phyloP scores from a whole-genome alignment of 2,329 filamentous ascomycete species.

The Fusarium drepaniforme region DNA sequence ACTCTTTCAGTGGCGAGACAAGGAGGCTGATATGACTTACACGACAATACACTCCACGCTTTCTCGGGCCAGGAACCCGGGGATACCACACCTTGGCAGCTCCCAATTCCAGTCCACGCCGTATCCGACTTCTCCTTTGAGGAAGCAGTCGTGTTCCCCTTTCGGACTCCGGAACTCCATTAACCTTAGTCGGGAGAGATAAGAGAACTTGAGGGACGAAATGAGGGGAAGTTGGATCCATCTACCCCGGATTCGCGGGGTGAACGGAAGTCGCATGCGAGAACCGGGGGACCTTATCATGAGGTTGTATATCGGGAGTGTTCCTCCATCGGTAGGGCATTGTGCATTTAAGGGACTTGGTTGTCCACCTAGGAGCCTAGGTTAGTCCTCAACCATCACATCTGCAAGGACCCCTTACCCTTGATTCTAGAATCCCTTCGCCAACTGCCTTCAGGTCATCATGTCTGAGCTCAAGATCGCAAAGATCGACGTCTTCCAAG shows the following conservation, averaged over 20 bases:
- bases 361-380: background rate
- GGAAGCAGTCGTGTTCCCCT: background rate
- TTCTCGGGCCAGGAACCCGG: constrained; percentile 18
- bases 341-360: background rate
- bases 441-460: constrained; percentile 27
- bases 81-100: background rate
- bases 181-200: background rate
- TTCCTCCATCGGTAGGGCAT: background rate
- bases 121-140: background rate
- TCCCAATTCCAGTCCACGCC: background rate
- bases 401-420: background rate
- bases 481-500: constrained; percentile 35
- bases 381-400: background rate
- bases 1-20: background rate
- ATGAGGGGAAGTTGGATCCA: constrained; percentile 1
- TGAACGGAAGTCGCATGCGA: background rate
- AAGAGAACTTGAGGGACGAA: background rate
- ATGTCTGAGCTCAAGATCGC: constrained; percentile 34
- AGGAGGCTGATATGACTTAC: constrained; percentile 2
- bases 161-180: background rate
- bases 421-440: background rate
- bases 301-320: background rate
- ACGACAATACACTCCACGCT: background rate
- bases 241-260: constrained; percentile 4
- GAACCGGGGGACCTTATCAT: background rate